phyloP scores from a whole-genome alignment of 2,329 filamentous ascomycete species.

The Scytalidium sp. region DNA sequence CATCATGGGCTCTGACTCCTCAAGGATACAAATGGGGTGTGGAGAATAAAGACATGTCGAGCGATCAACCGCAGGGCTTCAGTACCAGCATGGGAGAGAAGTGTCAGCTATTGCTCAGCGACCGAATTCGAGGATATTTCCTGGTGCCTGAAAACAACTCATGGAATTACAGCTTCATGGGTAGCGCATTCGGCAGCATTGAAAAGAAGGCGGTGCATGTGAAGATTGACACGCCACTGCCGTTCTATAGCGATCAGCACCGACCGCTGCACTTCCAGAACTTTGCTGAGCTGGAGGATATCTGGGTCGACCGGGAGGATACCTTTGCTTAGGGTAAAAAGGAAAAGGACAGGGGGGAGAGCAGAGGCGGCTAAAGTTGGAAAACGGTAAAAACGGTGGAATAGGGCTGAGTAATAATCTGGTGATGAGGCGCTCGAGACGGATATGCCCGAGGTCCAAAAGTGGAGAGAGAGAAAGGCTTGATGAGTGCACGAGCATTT shows the following conservation, averaged over 20 bases:
- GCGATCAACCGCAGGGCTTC: conserved; percentile 93
- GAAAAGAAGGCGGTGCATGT: conserved; percentile 92
- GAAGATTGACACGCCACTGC: conserved; percentile 85
- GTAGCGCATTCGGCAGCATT: conserved; percentile 78
- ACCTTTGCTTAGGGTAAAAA: conserved; percentile 71
- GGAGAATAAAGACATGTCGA: conserved; percentile 89
- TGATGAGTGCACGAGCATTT: not conserved
- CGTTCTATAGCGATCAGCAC: conserved; percentile 92
- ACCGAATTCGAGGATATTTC: conserved; percentile 95
- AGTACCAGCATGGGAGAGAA: conserved; percentile 90
- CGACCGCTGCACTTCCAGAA: conserved; percentile 94
- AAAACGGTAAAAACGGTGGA: not conserved
- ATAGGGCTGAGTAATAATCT: not conserved
- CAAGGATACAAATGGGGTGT: conserved; percentile 95
- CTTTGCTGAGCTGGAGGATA: conserved; percentile 95
- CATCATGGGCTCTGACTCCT: conserved; percentile 89
- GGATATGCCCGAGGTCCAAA: not conserved
- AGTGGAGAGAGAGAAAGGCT: not conserved
- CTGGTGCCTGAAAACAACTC: conserved; percentile 83
- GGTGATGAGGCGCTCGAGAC: not conserved
- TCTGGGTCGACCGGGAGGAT: conserved; percentile 90
- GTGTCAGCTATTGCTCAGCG: conserved; percentile 87
- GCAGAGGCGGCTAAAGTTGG: not conserved
- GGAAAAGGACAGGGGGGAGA: not conserved
- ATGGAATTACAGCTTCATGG: conserved; percentile 99